Percentiles rank a stretch among this genome's conserved stretches.
Conservation (phyloP, 108 stramenopile genomes). For the Asterionellopsis glacialis region DNA sequence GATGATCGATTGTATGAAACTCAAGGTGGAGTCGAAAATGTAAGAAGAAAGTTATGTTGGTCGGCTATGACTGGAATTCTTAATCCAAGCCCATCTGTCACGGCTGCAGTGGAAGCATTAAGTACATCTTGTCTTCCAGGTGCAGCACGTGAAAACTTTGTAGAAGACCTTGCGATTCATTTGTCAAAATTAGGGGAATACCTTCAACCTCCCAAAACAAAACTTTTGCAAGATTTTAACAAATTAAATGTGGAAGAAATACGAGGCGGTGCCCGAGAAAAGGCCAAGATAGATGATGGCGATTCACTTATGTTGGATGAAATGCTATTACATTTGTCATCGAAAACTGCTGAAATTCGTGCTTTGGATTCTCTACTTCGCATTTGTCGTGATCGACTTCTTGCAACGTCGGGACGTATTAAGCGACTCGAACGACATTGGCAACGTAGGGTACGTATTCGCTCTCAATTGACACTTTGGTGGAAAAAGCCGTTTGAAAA, state of each 20-base stretch:
- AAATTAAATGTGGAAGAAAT: not conserved
- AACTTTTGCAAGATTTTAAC: not conserved
- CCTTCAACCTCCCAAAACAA: not conserved
- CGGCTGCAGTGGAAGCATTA: not conserved
- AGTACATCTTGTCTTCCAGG: not conserved
- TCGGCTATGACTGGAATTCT: not conserved
- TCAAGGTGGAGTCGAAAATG: constrained; percentile 57
- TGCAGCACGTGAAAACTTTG: not conserved
- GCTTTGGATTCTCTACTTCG: constrained; percentile 60
- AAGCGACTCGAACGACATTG: constrained; percentile 52
- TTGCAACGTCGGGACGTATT: constrained; percentile 49
- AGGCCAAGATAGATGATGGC: not conserved
- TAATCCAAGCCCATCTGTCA: not conserved
- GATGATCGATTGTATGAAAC: constrained; percentile 49
- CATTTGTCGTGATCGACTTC: constrained; percentile 58
- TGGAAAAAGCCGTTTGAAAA: not conserved
- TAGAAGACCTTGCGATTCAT: not conserved
- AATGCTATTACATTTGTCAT: constrained; percentile 17
- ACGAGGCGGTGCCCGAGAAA: not conserved
- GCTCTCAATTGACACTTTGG: not conserved
- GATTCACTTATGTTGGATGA: not conserved
- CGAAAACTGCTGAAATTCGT: constrained; percentile 41
- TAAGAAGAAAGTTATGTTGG: constrained; percentile 26
- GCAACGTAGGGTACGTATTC: constrained; percentile 36
- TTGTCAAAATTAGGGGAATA: not conserved